A percentile compares a stretch with the other conserved stretches of the same genome.
These are phyloP conservation scores for Aspergillus pseudoterreus DNA, from an alignment of 2,329 filamentous ascomycete genomes.

Conservation along the genomic window DNA sequence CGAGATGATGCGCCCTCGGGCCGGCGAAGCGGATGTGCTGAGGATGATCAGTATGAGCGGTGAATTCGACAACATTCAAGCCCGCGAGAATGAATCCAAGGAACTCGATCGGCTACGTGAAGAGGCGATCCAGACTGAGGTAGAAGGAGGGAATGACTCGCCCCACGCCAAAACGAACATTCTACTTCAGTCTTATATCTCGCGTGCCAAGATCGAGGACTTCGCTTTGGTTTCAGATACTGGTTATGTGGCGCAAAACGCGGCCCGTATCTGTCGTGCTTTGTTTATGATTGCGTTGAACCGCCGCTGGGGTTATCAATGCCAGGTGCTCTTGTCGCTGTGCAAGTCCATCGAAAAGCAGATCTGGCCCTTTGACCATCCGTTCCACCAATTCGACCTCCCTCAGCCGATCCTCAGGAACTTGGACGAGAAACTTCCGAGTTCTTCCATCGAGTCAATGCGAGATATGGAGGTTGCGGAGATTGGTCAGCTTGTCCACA, in stretches of 20 bases:
- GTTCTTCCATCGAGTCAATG: constrained; percentile 73
- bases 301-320: constrained; percentile 92
- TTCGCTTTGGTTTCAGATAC: constrained; percentile 90
- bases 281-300: constrained; percentile 98
- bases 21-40: constrained; percentile 86
- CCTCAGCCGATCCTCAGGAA: constrained; percentile 78
- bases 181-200: constrained; percentile 89
- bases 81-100: constrained; percentile 81
- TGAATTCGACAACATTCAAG: constrained; percentile 96
- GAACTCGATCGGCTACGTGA: constrained; percentile 74
- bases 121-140: constrained; percentile 70
- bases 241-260: constrained; percentile 93
- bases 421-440: constrained; percentile 72
- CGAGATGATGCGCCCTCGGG: constrained; percentile 79
- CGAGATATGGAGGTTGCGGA: constrained; percentile 91
- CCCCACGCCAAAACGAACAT: constrained; percentile 95
- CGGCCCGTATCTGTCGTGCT: constrained; percentile 87
- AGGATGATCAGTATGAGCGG: constrained; percentile 97
- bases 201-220: constrained; percentile 79
- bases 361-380: constrained; percentile 92
- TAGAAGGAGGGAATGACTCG: constrained; percentile 63
- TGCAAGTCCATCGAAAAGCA: constrained; percentile 97
- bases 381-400: constrained; percentile 90
- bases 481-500: constrained; percentile 87
- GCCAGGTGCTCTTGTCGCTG: constrained; percentile 81